A percentile compares a stretch with the other conserved stretches of the same genome.
These are phyloP conservation scores for Melastoma malabathricum DNA, from an alignment of 345 rosid genomes.

Conservation along the genomic window DNA sequence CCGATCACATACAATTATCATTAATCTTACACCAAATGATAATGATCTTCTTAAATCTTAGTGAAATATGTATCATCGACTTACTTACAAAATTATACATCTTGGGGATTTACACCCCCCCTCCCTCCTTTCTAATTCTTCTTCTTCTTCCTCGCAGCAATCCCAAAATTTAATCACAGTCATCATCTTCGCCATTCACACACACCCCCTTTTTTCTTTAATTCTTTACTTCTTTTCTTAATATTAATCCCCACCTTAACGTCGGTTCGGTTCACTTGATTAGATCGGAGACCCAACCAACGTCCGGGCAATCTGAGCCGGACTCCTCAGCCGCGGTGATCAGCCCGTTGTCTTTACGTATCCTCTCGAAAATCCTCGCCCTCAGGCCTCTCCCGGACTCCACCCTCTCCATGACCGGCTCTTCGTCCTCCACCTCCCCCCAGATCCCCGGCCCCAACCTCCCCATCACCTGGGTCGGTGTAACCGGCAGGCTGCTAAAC, in stretches of 20 bases:
- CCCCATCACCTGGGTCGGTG: conserved; percentile 29
- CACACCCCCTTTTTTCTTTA: too few species aligned
- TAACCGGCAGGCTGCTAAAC: conserved; percentile 39
- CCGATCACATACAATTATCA: too few species aligned
- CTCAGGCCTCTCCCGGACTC: conserved; percentile 73
- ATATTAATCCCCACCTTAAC: background rate
- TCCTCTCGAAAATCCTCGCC: conserved; percentile 50
- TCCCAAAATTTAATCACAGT: too few species aligned
- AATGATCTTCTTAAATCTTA: too few species aligned
- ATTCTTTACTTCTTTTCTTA: background rate
- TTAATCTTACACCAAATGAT: too few species aligned
- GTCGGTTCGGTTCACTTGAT: conserved; percentile 17
- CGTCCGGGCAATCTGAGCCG: conserved; percentile 33
- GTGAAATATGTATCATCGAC: too few species aligned
- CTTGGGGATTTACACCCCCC: too few species aligned
- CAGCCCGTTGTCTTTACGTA: conserved; percentile 54
- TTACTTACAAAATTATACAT: too few species aligned
- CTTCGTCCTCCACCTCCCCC: conserved; percentile 39
- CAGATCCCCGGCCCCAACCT: conserved; percentile 19
- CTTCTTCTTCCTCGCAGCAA: too few species aligned
- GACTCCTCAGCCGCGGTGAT: conserved; percentile 14
- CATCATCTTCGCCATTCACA: too few species aligned
- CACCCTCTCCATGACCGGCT: conserved; percentile 62
- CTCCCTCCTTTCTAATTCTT: too few species aligned
- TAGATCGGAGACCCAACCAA: conserved; percentile 76